Evolutionary conservation across 768 basidiomycete genomes (phyloP).

Genomic region (Kwoniella sp.): DNA sequence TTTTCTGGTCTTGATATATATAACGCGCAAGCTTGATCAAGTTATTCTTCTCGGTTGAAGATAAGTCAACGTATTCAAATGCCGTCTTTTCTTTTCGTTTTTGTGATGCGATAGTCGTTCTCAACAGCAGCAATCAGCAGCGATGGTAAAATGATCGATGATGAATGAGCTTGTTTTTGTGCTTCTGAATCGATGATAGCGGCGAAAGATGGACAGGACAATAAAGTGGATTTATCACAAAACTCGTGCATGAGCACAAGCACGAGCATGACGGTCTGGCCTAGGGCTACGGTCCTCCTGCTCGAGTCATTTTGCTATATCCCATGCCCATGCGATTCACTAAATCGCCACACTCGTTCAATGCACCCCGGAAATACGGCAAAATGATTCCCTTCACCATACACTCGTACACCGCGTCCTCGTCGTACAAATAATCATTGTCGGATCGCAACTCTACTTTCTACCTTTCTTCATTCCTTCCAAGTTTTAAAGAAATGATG

Average conservation of each 20-base stretch:
- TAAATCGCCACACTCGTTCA: background rate
- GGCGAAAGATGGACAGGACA: background rate
- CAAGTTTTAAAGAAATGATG: constrained; percentile 29
- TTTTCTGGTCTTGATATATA: too few relatives aligned
- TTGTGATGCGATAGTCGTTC: too few relatives aligned
- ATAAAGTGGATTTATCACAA: background rate
- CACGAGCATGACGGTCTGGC: too few relatives aligned
- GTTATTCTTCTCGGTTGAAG: too few relatives aligned
- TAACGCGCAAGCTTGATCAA: too few relatives aligned
- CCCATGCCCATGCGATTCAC: background rate
- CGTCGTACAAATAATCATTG: background rate
- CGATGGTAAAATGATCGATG: background rate
- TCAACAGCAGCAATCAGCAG: too few relatives aligned
- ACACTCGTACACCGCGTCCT: background rate
- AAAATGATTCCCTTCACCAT: constrained; percentile 6
- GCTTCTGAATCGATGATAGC: background rate
- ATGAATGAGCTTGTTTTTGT: background rate
- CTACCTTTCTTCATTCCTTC: constrained; percentile 18
- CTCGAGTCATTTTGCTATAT: background rate
- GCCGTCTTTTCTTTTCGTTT: background rate
- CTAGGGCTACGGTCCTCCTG: too few relatives aligned
- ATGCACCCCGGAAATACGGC: background rate
- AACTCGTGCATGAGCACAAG: too few relatives aligned
- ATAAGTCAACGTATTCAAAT: too few relatives aligned
- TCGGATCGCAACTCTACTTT: background rate